Conservation (phyloP, 345 rosid genomes). For the Eucalyptus urophylla region DNA sequence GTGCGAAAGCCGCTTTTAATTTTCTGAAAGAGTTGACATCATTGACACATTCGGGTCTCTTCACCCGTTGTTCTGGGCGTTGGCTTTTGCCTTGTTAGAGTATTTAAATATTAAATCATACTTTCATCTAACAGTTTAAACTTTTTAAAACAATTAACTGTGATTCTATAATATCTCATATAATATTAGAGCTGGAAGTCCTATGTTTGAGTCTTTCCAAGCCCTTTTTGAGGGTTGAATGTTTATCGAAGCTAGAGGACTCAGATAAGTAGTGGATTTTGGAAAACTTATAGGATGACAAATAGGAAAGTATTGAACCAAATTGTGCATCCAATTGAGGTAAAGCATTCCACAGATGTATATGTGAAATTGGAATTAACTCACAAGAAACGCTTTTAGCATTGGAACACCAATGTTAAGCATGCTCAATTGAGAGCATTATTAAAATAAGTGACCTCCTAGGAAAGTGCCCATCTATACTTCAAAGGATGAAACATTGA, state of each 20-base stretch:
- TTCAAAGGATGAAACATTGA: no score
- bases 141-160: rapidly evolving
- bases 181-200: rapidly evolving
- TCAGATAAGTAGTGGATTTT: neutral
- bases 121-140: rapidly evolving
- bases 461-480: no score
- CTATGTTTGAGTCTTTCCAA: no score
- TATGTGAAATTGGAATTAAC: neutral
- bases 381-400: neutral
- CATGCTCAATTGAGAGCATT: no score
- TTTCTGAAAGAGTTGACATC: neutral
- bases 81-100: rapidly evolving
- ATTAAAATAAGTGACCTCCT: no score
- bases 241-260: neutral
- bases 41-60: neutral
- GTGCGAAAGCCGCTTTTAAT: neutral
- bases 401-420: neutral
- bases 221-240: no score
- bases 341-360: neutral
- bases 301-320: neutral
- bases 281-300: neutral
- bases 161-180: rapidly evolving
- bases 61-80: neutral
- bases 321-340: neutral
- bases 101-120: no score